Base-by-base conservation (phyloP, 2,329 filamentous ascomycete species). In the Corinectria fuckeliana region DNA sequence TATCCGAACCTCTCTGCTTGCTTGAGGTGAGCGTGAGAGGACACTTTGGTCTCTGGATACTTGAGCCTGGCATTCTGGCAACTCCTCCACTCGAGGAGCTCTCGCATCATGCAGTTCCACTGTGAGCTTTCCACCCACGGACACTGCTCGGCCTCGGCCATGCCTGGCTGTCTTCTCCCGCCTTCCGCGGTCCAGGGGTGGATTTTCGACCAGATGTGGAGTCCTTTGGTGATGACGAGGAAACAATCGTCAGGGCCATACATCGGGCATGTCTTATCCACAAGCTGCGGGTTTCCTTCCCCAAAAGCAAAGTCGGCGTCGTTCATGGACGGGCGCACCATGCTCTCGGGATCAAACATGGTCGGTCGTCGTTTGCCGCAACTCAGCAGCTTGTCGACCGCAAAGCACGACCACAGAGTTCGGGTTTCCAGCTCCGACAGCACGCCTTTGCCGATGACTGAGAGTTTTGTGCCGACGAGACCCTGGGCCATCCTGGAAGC, bases 1-100 rank as follows among this genome's bases (percentile, higher is more conserved):
- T 68, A 68, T 2, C 67, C 68, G 30, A 70, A 71, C 11, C 53
- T 61, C 49, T 71, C 68, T 1, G 65, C 68, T 3, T 69, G 68
- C 14, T 68, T 64, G 2, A 66, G 45, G 39, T 70, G 68, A 2
- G 68, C 65, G 51, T 70, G 68, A 3, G 67, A 62, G 0, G 67
- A 68, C 0, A 65, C 62, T 1, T 63, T 70, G 0, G 66, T 66
- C 3, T 53, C 63, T 5, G 68, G 68, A 26, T 70, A 71, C 5
- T 41, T 67, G n/a, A 71, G 53, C 8, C 64, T 11, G 0, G 13
- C 4, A 23, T 57, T 45, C 7, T 69, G 64, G 6, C 60, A 66
- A 1, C 56, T 55, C 18, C 68, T 58, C 68, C 68, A 71, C 32
- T 47, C 32, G 4, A 66, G 3, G 11, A 70, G 14, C 3, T 59